Percentiles rank a stretch among this genome's conserved stretches.
These are phyloP conservation scores for Colletotrichum navitas DNA, from an alignment of 2,329 filamentous ascomycete species.

Conservation along the genomic window DNA sequence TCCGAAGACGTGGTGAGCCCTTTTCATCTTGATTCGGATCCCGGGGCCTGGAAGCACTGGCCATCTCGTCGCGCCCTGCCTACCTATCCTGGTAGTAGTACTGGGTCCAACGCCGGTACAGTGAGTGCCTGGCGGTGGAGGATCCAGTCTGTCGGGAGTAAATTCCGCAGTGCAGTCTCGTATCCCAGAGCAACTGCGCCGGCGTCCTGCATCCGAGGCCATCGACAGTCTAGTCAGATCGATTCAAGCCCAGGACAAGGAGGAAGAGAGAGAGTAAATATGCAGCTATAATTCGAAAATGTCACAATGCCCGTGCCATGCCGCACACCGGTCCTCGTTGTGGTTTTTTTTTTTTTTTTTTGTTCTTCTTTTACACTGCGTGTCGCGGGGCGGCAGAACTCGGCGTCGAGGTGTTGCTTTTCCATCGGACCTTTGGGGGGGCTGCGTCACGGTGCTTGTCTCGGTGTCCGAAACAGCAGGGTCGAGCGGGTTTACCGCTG, in stretches of 20 bases:
- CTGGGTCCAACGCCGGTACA: conserved; percentile 17
- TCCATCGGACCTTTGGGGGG: neutral
- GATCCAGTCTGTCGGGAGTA: conserved; percentile 18
- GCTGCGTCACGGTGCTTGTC: conserved; percentile 30
- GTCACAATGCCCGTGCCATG: neutral
- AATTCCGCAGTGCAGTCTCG: neutral
- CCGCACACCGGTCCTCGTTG: neutral
- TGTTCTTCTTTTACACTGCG: no score
- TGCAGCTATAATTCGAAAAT: neutral
- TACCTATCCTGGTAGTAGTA: neutral
- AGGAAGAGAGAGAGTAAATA: neutral
- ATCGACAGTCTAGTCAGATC: no score
- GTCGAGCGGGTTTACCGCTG: conserved; percentile 4
- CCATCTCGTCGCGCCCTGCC: conserved; percentile 13
- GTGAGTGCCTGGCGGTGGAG: conserved; percentile 10
- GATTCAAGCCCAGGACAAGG: neutral
- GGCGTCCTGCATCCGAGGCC: no score
- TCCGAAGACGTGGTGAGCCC: neutral
- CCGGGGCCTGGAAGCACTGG: conserved; percentile 41
- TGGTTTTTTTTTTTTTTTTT: neutral
- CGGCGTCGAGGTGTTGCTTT: conserved; percentile 4
- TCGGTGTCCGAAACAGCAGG: conserved; percentile 8
- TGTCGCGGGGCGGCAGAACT: neutral
- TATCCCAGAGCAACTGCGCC: no score
- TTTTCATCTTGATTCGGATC: conserved; percentile 14